phyloP scores from a whole-genome alignment of 1,284 basidiomycete genomes.

The Sporisorium reilianum region DNA sequence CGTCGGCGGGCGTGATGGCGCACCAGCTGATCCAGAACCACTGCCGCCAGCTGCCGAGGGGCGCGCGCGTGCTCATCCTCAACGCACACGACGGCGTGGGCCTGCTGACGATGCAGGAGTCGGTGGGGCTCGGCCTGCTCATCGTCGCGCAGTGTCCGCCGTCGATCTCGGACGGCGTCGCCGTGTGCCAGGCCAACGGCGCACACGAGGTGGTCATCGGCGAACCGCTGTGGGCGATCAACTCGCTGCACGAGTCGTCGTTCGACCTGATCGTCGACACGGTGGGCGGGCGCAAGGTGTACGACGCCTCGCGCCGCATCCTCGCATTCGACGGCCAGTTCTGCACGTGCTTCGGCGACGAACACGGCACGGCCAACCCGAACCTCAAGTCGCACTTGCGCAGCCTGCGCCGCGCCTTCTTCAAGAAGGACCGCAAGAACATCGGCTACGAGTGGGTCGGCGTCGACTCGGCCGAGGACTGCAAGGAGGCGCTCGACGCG shows the following conservation, averaged over 20 bases:
- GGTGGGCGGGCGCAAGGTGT: slow-evolving; percentile 66
- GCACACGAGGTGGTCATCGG: slow-evolving; percentile 70
- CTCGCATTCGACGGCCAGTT: slow-evolving; percentile 69
- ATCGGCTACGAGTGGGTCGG: slow-evolving; percentile 70
- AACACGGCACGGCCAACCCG: slow-evolving; percentile 62
- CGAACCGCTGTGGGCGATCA: slow-evolving; percentile 70
- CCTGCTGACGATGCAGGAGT: slow-evolving; percentile 70
- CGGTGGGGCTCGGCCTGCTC: slow-evolving; percentile 68
- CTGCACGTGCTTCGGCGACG: slow-evolving; percentile 69
- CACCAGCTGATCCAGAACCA: slow-evolving; percentile 70
- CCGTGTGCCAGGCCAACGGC: slow-evolving; percentile 69
- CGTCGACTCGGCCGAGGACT: slow-evolving; percentile 59
- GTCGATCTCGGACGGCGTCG: slow-evolving; percentile 65
- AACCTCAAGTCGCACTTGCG: slow-evolving; percentile 66
- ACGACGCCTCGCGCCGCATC: slow-evolving; percentile 70
- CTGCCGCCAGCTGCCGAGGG: slow-evolving; percentile 67
- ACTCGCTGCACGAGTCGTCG: slow-evolving; percentile 69
- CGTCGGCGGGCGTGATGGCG: slow-evolving; percentile 69
- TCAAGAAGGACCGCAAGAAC: slow-evolving; percentile 70
- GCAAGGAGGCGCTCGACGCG: slow-evolving; percentile 62
- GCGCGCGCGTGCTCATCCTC: slow-evolving; percentile 69
- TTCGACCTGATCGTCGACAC: slow-evolving; percentile 70
- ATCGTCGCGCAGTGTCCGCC: slow-evolving; percentile 70
- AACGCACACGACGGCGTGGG: slow-evolving; percentile 71
- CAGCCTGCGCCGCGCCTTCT: slow-evolving; percentile 69